phyloP scores from a whole-genome alignment of 2,329 filamentous ascomycete genomes.

The Claviceps spartinae region DNA sequence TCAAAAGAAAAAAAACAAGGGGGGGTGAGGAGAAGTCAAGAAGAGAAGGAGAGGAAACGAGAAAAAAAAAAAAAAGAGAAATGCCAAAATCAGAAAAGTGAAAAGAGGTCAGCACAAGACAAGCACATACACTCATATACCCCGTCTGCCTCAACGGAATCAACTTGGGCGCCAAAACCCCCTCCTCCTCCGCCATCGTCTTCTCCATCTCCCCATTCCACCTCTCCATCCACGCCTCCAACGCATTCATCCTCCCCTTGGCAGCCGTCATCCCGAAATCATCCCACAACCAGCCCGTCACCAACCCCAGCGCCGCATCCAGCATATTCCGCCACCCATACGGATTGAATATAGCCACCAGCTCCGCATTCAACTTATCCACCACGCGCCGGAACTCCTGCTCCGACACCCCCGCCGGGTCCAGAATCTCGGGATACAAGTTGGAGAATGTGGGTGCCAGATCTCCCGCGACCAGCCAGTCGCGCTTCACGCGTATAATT shows the following conservation, averaged over 20 bases:
- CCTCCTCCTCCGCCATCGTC: slow-evolving; percentile 35
- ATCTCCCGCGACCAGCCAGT: slow-evolving; percentile 85
- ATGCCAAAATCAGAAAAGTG: neutral
- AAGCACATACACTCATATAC: slow-evolving; percentile 59
- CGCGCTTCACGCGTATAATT: slow-evolving; percentile 79
- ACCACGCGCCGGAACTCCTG: slow-evolving; percentile 75
- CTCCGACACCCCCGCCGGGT: slow-evolving; percentile 68
- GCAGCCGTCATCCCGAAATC: slow-evolving; percentile 66
- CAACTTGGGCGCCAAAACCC: slow-evolving; percentile 49
- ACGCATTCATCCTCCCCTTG: slow-evolving; percentile 53
- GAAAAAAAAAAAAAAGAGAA: neutral
- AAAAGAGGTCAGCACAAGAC: neutral
- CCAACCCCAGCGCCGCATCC: slow-evolving; percentile 63
- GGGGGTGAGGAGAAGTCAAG: neutral
- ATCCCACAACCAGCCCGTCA: slow-evolving; percentile 93
- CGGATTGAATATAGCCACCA: slow-evolving; percentile 69
- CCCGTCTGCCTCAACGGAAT: slow-evolving; percentile 70
- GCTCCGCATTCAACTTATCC: slow-evolving; percentile 64
- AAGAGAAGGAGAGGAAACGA: neutral
- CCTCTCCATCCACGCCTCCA: slow-evolving; percentile 72
- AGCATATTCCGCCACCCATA: slow-evolving; percentile 63
- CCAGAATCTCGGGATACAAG: slow-evolving; percentile 88
- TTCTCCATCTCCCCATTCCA: slow-evolving; percentile 69
- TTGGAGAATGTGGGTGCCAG: slow-evolving; percentile 89
- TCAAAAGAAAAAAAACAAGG: neutral